Conservation (phyloP, 2,329 filamentous ascomycete species). For the Curvularia eragrostidis region DNA sequence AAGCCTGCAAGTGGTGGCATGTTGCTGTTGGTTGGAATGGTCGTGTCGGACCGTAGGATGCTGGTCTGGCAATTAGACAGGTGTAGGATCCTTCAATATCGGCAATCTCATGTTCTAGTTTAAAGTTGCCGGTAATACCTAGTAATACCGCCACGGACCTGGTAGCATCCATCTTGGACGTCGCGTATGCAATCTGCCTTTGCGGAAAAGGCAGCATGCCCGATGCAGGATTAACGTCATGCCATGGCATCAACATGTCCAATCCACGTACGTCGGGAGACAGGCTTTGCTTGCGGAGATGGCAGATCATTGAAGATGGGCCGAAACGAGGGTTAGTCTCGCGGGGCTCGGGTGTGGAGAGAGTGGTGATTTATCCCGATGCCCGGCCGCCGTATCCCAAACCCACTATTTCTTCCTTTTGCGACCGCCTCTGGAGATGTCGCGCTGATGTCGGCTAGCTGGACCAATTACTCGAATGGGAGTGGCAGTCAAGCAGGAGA, state of each 20-base stretch:
- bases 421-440: conserved; percentile 27
- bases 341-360: conserved; percentile 34
- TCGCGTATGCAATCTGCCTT: neutral
- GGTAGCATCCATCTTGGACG: neutral
- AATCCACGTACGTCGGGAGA: neutral
- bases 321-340: conserved; percentile 29
- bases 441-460: conserved; percentile 42
- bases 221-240: neutral
- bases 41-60: neutral
- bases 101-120: neutral
- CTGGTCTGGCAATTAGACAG: neutral
- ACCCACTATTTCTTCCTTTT: conserved; percentile 26
- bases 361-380: conserved; percentile 33
- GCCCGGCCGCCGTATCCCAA: conserved; percentile 30
- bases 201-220: neutral
- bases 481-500: conserved; percentile 31
- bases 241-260: neutral
- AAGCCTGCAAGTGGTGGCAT: conserved; percentile 42
- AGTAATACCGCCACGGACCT: too few relatives aligned
- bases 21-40: neutral
- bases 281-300: neutral
- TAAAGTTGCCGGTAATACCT: neutral
- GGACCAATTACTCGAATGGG: conserved; percentile 43
- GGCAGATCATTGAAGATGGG: conserved; percentile 12
- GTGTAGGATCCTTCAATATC: neutral